phyloP scores from a whole-genome alignment of 2,329 filamentous ascomycete genomes.

The Botrytis cinerea region DNA sequence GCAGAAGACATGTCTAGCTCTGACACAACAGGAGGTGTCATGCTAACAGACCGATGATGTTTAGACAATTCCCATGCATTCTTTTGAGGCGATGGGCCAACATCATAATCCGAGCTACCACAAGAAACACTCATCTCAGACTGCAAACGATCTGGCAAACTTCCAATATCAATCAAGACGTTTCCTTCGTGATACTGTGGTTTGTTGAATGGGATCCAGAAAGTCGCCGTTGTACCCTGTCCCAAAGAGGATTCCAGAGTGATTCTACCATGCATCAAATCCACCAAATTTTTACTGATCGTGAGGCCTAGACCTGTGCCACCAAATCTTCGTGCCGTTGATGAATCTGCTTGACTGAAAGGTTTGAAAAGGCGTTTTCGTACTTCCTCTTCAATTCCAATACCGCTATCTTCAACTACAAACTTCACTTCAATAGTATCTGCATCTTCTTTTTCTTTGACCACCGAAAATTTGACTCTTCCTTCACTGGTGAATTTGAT shows the following conservation, averaged over 20 bases:
- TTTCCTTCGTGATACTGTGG: slow-evolving; percentile 54
- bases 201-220: slow-evolving; percentile 77
- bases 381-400: slow-evolving; percentile 79
- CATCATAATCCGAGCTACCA: slow-evolving; percentile 64
- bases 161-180: slow-evolving; percentile 60
- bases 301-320: slow-evolving; percentile 77
- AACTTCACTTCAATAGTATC: slow-evolving; percentile 71
- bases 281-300: slow-evolving; percentile 78
- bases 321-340: slow-evolving; percentile 75
- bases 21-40: slow-evolving; percentile 40
- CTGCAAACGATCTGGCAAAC: slow-evolving; percentile 67
- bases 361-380: slow-evolving; percentile 73
- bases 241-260: slow-evolving; percentile 66
- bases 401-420: slow-evolving; percentile 74
- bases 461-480: slow-evolving; percentile 65
- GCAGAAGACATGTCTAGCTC: slow-evolving; percentile 53
- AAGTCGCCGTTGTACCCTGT: slow-evolving; percentile 70
- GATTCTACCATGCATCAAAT: slow-evolving; percentile 79
- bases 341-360: slow-evolving; percentile 80
- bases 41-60: slow-evolving; percentile 29
- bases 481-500: slow-evolving; percentile 75
- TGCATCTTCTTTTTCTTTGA: slow-evolving; percentile 62
- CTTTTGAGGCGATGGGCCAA: slow-evolving; percentile 47
- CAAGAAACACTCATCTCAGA: slow-evolving; percentile 65
- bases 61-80: slow-evolving; percentile 28